Base-by-base conservation (phyloP, 768 basidiomycete species). In the Kwoniella shandongensis region DNA sequence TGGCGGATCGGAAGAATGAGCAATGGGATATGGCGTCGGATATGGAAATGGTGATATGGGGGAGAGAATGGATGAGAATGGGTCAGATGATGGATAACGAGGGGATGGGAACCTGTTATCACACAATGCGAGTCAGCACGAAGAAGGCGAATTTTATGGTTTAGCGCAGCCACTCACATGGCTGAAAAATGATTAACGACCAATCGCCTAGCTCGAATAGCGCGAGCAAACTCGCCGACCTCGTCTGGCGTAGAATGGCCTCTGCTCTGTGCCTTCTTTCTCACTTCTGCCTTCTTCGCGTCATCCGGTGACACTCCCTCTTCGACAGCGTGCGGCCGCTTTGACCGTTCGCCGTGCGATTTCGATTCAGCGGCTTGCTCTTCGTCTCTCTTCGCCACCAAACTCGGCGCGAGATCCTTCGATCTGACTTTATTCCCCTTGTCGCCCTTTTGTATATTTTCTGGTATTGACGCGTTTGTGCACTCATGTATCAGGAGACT, bases 371-470 rank as follows among this genome's bases (percentile, higher is more conserved):
- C 30, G 4, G 25, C 26, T 18, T 32, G 32, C 35, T 54, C 51
- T 11, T 44, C 52, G 29, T 70, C 66, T 51, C 74, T 18, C 40
- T 70, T 62, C 48, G 60, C 44, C 6, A 72, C 69, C 42, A 78
- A 52, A 39, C 61, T 70, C 18, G 63, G 74, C 70, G 88, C 88
- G 18, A 89, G 72, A 55, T 89, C 89, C 18, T 81, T 81, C 23
- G 84, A 63, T 12, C 76, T 51, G 36, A 67, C 52, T 26, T 70
- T 70, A 61, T 74, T 81, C 13, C 86, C 83, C 73, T 86, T 88
- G 54, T 85, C 84, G 0, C 84, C 81, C 51, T 80, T 83, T 70
- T 82, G 85, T 44, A 87, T 82, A 44, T 85, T 85, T 10, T 86
- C 84, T 25, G 73, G 63, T 18, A 76, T 69, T 53, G 67, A 63